These are phyloP conservation scores for Gossypium anomalum DNA, from an alignment of 345 rosid species.

Conservation along the genomic window DNA sequence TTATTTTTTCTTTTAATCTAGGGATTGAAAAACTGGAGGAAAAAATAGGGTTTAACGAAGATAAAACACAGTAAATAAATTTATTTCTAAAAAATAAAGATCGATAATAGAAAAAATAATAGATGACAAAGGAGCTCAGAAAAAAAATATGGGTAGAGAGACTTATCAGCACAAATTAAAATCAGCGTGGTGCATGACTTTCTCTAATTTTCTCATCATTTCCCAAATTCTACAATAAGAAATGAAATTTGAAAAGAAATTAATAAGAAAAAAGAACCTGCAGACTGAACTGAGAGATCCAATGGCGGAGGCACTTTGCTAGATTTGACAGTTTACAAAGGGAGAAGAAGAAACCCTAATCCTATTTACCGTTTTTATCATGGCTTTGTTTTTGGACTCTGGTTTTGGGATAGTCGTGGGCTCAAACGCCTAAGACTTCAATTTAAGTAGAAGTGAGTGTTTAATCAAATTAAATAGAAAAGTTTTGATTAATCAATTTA, in stretches of 20 bases:
- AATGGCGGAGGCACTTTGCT: background rate
- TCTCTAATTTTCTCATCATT: constrained; percentile 41
- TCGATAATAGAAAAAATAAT: too few species aligned
- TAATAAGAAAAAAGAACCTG: background rate
- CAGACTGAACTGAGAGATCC: background rate
- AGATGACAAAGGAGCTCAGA: constrained; percentile 37
- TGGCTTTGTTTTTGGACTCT: background rate
- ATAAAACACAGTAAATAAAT: background rate
- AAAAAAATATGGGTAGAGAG: constrained; percentile 31
- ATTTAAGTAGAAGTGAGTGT: background rate
- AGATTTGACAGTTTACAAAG: background rate
- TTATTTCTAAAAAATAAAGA: too few species aligned
- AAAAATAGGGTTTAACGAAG: background rate
- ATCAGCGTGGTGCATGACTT: constrained; percentile 67
- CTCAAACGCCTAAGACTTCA: background rate
- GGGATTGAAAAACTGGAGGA: background rate
- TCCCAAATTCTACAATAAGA: constrained; percentile 16
- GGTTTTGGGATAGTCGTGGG: background rate
- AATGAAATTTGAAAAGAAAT: background rate
- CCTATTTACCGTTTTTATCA: background rate
- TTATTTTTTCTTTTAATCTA: background rate
- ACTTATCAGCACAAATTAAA: constrained; percentile 42
- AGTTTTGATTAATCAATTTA: too few species aligned
- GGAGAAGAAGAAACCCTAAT: background rate
- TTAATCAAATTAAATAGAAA: too few species aligned